Evolutionary conservation across 495 filamentous ascomycete genomes (phyloP).

Genomic region (Pseudevernia furfuracea): DNA sequence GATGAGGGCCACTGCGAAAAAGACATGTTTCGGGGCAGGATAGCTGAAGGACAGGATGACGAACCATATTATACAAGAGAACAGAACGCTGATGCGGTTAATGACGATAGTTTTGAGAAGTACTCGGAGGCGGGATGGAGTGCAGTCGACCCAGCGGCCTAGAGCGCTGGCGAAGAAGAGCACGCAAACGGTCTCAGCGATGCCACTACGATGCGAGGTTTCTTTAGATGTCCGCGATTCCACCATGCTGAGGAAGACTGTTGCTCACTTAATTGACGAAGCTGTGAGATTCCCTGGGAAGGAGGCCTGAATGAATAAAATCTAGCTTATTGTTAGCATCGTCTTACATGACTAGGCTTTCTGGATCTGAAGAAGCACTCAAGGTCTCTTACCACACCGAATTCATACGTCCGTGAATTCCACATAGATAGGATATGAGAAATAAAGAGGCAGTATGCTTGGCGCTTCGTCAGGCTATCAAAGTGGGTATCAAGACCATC

Average conservation of each 20-base stretch:
- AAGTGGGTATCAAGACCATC: neutral
- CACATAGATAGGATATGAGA: conserved; percentile 53
- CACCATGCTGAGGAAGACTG: neutral
- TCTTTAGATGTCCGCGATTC: neutral
- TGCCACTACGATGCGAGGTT: conserved; percentile 27
- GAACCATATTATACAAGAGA: conserved; percentile 36
- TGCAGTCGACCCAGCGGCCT: conserved; percentile 39
- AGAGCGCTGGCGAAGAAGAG: conserved; percentile 34
- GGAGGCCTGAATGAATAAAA: conserved; percentile 44
- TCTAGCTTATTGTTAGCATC: conserved; percentile 22
- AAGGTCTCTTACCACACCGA: conserved; percentile 36
- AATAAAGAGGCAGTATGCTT: conserved; percentile 33
- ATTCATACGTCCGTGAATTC: conserved; percentile 54
- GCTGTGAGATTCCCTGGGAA: conserved; percentile 40
- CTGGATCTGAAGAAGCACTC: conserved; percentile 34
- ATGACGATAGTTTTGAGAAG: conserved; percentile 38
- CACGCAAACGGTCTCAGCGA: conserved; percentile 31
- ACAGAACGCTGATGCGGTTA: conserved; percentile 37
- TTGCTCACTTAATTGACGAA: conserved; percentile 34
- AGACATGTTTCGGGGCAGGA: conserved; percentile 25
- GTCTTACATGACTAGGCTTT: conserved; percentile 19
- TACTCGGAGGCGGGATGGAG: conserved; percentile 36
- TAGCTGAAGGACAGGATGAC: conserved; percentile 20
- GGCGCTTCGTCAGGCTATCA: neutral
- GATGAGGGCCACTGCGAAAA: conserved; percentile 35